These are phyloP conservation scores for Dipteronia dyeriana DNA, from an alignment of 345 rosid species.

Conservation along the genomic window DNA sequence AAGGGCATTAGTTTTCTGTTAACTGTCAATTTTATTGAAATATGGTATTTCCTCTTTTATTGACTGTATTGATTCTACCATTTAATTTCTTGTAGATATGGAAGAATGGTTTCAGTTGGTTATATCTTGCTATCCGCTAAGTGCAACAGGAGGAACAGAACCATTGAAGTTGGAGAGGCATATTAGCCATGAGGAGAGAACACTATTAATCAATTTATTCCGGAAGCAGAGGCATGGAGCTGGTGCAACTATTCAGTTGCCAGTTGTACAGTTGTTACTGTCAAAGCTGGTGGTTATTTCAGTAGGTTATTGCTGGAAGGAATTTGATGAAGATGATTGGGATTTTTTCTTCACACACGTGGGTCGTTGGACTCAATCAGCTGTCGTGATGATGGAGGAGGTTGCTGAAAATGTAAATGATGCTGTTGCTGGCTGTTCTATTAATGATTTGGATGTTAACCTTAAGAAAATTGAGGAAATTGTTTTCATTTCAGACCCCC, in stretches of 20 bases:
- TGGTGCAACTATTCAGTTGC: constrained; percentile 47
- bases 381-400: constrained; percentile 90
- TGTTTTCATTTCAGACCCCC: constrained; percentile 53
- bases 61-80: not conserved
- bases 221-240: constrained; percentile 67
- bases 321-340: constrained; percentile 87
- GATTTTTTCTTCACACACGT: constrained; percentile 61
- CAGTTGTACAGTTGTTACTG: constrained; percentile 54
- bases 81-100: constrained; percentile 53
- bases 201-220: constrained; percentile 70
- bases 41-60: constrained; percentile 11
- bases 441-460: constrained; percentile 37
- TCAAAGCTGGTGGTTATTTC: constrained; percentile 68
- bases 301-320: constrained; percentile 82
- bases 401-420: constrained; percentile 75
- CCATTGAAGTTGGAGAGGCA: constrained; percentile 55
- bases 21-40: constrained; percentile 25
- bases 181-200: constrained; percentile 57
- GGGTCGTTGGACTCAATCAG: constrained; percentile 82
- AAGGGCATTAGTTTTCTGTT: not conserved
- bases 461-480: constrained; percentile 54
- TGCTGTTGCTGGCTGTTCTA: constrained; percentile 42
- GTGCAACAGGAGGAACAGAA: constrained; percentile 39
- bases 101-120: constrained; percentile 86
- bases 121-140: constrained; percentile 78